Percentiles rank a stretch among this genome's conserved stretches.
Evolutionary conservation across 2,329 filamentous ascomycete species (phyloP).

Genomic region (Ceratocystis smalleyi): DNA sequence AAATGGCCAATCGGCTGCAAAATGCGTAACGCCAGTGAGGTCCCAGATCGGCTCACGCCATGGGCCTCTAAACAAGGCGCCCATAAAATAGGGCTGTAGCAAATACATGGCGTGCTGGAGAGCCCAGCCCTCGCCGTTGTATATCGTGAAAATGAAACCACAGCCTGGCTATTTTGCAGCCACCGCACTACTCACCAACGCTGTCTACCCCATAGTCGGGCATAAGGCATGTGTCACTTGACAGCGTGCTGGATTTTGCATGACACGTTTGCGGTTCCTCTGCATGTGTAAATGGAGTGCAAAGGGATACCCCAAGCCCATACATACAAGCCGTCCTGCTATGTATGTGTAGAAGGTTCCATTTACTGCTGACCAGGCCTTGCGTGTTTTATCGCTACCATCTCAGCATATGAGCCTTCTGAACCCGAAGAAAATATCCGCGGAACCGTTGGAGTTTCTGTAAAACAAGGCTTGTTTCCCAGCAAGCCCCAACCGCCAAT

Average conservation of each 20-base stretch:
- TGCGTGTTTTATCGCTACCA: not conserved
- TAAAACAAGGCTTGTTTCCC: too few species aligned
- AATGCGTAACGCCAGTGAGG: not conserved
- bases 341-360: not conserved
- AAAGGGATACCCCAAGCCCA: not conserved
- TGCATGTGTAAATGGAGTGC: not conserved
- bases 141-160: not conserved
- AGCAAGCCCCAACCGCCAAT: too few species aligned
- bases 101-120: not conserved
- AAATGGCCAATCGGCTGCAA: not conserved
- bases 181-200: not conserved
- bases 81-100: not conserved
- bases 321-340: not conserved
- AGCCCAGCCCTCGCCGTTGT: not conserved
- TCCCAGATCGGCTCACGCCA: not conserved
- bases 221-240: not conserved
- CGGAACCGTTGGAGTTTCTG: too few species aligned
- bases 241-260: not conserved
- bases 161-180: not conserved
- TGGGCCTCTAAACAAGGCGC: not conserved
- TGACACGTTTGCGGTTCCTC: not conserved
- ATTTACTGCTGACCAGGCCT: not conserved
- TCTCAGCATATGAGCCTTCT: too few species aligned
- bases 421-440: too few species aligned
- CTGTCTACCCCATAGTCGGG: not conserved